Evolutionary conservation across 345 rosid species (phyloP), one percentile per base, ranked within the genome.

Genomic region (Acer campestre): DNA sequence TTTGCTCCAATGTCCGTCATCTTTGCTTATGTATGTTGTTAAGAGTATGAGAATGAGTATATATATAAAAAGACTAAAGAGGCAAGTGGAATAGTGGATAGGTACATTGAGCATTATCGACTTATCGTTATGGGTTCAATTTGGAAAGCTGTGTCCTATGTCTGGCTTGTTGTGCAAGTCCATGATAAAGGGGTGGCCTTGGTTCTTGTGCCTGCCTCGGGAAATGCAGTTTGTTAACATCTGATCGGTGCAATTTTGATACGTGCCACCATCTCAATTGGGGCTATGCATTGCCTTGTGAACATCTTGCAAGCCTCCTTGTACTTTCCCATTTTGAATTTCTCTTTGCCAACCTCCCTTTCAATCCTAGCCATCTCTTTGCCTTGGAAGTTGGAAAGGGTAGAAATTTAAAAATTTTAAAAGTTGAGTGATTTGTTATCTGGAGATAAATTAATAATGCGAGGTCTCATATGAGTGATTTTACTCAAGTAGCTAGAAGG

Each of bases 311-410:
- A 78, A 40, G 98, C 98, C 79, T 92, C 95, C 71, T 84, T 88
- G 78, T 91, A 91, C 94, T 78, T 88, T 61, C 97, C 95, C 77
- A 70, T 89, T 73, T 74, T 85, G 68, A 94, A 94, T 84, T 85
- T 94, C 0, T 94, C 95, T 79, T 86, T 92, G 20, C 99, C 99
- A 20, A 90, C 92, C 80, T 92, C 99, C 76, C 81, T 85, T 76
- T 94, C 98, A 65, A 94, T 94, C 84, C 93, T 88, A 4, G 70
- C 85, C 97, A 92, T 91, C 84, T 96, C 97, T 72, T 96, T 98
- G 67, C 38, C 6, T 35, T 35, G 38, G 6, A 35, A 35, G 38
- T 35, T 35, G 38, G 38, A 35, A 35, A 35, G 38, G 38, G 38
- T 31, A 31, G 38, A 31, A 31, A 31, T 31, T 31, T 31, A 31